phyloP scores from a whole-genome alignment of 805 yeast genomes.

The Yamadazyma paraphyllophila region DNA sequence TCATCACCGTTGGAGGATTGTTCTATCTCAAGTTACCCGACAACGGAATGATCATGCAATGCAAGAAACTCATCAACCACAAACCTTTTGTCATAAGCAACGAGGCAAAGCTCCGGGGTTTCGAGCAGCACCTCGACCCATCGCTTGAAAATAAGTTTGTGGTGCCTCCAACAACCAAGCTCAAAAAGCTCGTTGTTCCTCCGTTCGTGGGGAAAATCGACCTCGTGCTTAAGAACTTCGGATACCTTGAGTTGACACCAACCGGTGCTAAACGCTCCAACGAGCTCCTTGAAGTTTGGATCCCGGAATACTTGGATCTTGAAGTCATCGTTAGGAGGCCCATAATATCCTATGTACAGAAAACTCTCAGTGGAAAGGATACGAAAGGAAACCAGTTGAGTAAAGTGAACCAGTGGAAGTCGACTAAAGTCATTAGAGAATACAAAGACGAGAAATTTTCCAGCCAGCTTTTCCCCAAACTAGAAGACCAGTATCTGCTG shows the following conservation, averaged over 20 bases:
- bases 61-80: constrained; percentile 35
- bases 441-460: constrained; percentile 18
- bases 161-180: constrained; percentile 15
- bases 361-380: constrained; percentile 33
- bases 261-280: constrained; percentile 43
- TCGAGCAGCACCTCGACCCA: constrained; percentile 19
- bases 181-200: constrained; percentile 54
- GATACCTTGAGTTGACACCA: constrained; percentile 58
- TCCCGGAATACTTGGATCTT: constrained; percentile 49
- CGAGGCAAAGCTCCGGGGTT: constrained; percentile 13
- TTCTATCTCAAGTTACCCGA: constrained; percentile 57
- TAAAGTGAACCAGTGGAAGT: constrained; percentile 20
- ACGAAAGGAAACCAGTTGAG: constrained; percentile 21
- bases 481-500: constrained; percentile 2
- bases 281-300: constrained; percentile 39
- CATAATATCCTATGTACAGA: constrained; percentile 38
- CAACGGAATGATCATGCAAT: constrained; percentile 20
- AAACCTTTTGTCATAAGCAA: constrained; percentile 60
- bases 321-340: constrained; percentile 56
- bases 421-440: constrained; percentile 17
- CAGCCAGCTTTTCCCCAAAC: constrained; percentile 16
- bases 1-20: constrained; percentile 59
- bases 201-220: constrained; percentile 71
- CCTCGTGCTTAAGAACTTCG: constrained; percentile 62
- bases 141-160: constrained; percentile 15